Percentiles rank a stretch among this genome's conserved stretches.
Conservation (phyloP, 345 rosid species). For the Litchi chinensis region DNA sequence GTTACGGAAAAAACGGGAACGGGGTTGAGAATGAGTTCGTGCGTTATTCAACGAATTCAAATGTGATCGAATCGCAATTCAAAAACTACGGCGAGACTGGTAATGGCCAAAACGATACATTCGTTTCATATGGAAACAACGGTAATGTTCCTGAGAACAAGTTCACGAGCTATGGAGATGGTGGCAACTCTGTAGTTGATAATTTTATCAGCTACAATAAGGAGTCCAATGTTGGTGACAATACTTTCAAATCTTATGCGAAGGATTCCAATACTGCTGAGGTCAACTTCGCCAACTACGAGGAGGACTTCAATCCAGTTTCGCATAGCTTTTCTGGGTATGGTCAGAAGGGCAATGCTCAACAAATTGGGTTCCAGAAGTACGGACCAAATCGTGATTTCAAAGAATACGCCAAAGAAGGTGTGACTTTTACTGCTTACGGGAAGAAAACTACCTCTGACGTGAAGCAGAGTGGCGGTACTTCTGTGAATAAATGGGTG, state of each 20-base stretch:
- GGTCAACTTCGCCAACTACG: conserved; percentile 56
- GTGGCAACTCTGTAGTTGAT: conserved; percentile 47
- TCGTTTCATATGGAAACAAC: conserved; percentile 64
- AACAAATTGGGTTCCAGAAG: background rate
- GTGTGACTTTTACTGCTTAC: background rate
- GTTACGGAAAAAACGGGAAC: conserved; percentile 77
- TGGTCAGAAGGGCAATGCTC: background rate
- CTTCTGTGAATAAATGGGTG: conserved; percentile 43
- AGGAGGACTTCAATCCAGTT: conserved; percentile 25
- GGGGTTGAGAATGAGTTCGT: conserved; percentile 55
- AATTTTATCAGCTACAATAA: conserved; percentile 61
- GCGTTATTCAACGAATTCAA: conserved; percentile 53
- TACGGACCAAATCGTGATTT: background rate
- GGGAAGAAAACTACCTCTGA: background rate
- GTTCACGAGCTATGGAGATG: conserved; percentile 60
- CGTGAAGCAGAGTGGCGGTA: background rate
- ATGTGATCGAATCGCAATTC: conserved; percentile 70
- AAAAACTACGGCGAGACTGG: conserved; percentile 59
- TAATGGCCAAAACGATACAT: conserved; percentile 57
- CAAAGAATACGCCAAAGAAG: background rate
- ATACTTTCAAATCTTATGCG: conserved; percentile 62
- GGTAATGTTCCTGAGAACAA: conserved; percentile 66
- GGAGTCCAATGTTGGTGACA: conserved; percentile 61
- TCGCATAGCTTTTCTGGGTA: background rate
- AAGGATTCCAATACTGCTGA: conserved; percentile 49